Conservation (phyloP, 2,329 filamentous ascomycete genomes). For the Alternaria sp. region DNA sequence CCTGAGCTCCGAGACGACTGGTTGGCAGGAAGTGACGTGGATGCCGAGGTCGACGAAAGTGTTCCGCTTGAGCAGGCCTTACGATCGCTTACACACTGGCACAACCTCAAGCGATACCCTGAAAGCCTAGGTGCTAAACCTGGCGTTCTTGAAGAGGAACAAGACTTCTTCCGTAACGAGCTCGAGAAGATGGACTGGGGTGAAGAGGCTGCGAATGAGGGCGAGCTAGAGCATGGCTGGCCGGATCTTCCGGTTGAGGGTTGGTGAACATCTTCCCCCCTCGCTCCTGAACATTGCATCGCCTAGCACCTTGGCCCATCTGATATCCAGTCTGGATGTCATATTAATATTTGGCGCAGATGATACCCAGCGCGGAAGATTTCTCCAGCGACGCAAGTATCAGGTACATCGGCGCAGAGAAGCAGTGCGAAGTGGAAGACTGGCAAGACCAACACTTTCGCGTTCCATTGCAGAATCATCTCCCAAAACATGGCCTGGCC, state of each 20-base stretch:
- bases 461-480: background rate
- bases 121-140: constrained; percentile 69
- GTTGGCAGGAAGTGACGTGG: constrained; percentile 88
- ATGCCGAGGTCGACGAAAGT: constrained; percentile 91
- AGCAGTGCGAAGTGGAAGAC: constrained; percentile 3
- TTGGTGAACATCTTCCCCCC: constrained; percentile 28
- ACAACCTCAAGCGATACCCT: constrained; percentile 82
- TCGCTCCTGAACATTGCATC: background rate
- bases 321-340: background rate
- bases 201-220: constrained; percentile 34
- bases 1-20: constrained; percentile 95
- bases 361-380: constrained; percentile 1
- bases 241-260: constrained; percentile 37
- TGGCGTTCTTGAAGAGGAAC: constrained; percentile 51
- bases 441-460: background rate
- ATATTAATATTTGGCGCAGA: constrained; percentile 13
- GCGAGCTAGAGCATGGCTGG: constrained; percentile 28
- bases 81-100: constrained; percentile 90
- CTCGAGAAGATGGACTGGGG: constrained; percentile 58
- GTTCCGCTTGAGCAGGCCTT: constrained; percentile 91
- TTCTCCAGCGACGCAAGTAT: background rate
- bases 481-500: background rate
- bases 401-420: constrained; percentile 7
- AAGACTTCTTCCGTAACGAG: constrained; percentile 58
- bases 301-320: background rate